Percentiles rank a stretch among this genome's conserved stretches.
Evolutionary conservation across 768 basidiomycete genomes (phyloP).

Genomic region (Coprinellus micaceus): DNA sequence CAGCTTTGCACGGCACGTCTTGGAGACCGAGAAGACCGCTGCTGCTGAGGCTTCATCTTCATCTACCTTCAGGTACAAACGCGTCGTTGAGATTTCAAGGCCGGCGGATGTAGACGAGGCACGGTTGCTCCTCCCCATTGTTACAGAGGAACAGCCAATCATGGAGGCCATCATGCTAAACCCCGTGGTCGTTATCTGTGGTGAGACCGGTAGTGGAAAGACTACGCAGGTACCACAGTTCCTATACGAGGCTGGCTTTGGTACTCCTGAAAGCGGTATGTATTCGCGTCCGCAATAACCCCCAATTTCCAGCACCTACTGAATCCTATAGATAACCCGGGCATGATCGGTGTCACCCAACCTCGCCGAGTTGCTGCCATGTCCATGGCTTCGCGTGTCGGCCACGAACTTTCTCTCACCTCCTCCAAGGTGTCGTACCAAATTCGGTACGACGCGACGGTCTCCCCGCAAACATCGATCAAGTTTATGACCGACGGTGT

Average conservation of each 20-base stretch:
- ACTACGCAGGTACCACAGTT: slow-evolving; percentile 99
- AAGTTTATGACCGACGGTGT: slow-evolving; percentile 99
- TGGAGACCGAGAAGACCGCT: slow-evolving; percentile 15
- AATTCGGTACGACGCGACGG: slow-evolving; percentile 94
- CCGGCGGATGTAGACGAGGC: slow-evolving; percentile 70
- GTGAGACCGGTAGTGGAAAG: slow-evolving; percentile 98
- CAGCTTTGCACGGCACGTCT: slow-evolving; percentile 53
- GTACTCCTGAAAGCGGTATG: slow-evolving; percentile 74
- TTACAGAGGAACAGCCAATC: slow-evolving; percentile 90
- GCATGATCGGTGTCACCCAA: slow-evolving; percentile 97
- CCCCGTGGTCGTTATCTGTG: slow-evolving; percentile 77
- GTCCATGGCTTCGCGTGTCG: slow-evolving; percentile 92
- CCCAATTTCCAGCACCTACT: slow-evolving; percentile 4
- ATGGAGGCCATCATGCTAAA: slow-evolving; percentile 89
- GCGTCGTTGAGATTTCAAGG: slow-evolving; percentile 55
- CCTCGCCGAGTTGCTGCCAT: slow-evolving; percentile 96
- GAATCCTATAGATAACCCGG: slow-evolving; percentile 73
- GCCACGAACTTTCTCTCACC: slow-evolving; percentile 85
- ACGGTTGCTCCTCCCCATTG: slow-evolving; percentile 79
- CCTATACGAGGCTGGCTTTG: slow-evolving; percentile 96
- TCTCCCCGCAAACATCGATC: slow-evolving; percentile 85
- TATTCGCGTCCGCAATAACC: not conserved
- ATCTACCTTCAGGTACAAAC: slow-evolving; percentile 22
- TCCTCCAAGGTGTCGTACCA: slow-evolving; percentile 88
- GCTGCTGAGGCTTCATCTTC: slow-evolving; percentile 12